Evolutionary conservation across 768 basidiomycete genomes (phyloP).

Genomic region (Lactifluus rugatus): DNA sequence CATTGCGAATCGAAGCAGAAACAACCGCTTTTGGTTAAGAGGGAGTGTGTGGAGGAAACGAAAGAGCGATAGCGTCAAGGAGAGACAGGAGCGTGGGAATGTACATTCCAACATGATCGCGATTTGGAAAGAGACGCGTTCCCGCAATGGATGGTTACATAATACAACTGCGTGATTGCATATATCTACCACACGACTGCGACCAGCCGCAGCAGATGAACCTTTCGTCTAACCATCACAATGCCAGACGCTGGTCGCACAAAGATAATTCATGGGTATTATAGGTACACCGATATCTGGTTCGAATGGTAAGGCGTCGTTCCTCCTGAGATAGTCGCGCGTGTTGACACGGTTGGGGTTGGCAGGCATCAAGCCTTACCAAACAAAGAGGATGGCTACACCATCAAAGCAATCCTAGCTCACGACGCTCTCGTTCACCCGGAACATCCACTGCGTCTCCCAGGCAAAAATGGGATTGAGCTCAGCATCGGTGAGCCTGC

Average conservation of each 20-base stretch:
- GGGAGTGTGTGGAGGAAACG: not conserved
- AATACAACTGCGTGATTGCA: too few relatives aligned
- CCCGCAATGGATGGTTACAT: not conserved
- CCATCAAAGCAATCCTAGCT: conserved; percentile 61
- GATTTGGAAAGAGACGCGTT: conserved; percentile 16
- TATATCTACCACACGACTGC: not conserved
- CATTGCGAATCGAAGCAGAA: conserved; percentile 32
- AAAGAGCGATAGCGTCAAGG: not conserved
- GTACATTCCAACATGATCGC: conserved; percentile 13
- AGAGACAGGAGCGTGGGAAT: conserved; percentile 19
- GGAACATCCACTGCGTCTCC: conserved; percentile 60
- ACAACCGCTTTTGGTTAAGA: not conserved
- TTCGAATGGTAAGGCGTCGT: conserved; percentile 52
- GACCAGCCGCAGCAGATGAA: not conserved
- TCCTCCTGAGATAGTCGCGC: not conserved
- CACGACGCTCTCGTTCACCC: conserved; percentile 61
- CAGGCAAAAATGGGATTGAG: conserved; percentile 56
- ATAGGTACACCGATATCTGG: conserved; percentile 79
- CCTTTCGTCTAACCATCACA: conserved; percentile 4
- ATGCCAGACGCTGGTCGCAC: conserved; percentile 35
- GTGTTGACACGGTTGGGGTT: conserved; percentile 1
- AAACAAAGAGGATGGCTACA: conserved; percentile 46
- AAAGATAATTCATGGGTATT: conserved; percentile 42
- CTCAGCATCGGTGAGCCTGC: conserved; percentile 51
- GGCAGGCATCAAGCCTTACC: conserved; percentile 48